Evolutionary conservation across 208 protist genomes (phyloP).

Genomic region (Acanthamoeba healyi): DNA sequence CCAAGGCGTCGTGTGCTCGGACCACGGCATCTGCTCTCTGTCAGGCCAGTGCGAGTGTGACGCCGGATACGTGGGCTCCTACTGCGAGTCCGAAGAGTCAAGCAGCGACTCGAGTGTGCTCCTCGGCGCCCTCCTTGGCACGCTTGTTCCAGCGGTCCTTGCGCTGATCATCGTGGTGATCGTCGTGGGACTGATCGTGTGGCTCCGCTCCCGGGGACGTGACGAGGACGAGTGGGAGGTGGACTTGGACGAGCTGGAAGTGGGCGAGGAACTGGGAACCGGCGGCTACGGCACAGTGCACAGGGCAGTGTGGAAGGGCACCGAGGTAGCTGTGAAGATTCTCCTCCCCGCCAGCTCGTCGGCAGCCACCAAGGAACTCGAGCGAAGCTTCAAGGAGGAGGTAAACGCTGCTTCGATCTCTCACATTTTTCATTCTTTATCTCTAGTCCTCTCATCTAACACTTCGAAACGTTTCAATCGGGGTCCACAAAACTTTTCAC

Average conservation of each 20-base stretch:
- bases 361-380: constrained; percentile 63
- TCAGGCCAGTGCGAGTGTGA: background rate
- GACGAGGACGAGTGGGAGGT: constrained; percentile 38
- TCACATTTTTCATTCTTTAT: background rate
- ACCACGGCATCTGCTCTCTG: background rate
- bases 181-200: background rate
- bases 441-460: too few relatives aligned
- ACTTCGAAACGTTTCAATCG: too few relatives aligned
- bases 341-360: background rate
- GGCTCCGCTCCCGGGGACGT: background rate
- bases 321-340: constrained; percentile 73
- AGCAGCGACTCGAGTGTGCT: background rate
- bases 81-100: background rate
- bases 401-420: background rate
- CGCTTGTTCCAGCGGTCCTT: background rate
- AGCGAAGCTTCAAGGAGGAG: constrained; percentile 81
- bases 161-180: background rate
- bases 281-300: background rate
- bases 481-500: background rate
- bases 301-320: constrained; percentile 62
- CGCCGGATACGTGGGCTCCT: background rate
- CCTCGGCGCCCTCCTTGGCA: background rate
- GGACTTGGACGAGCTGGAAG: constrained; percentile 24
- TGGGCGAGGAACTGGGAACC: background rate
- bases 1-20: background rate